These are phyloP conservation scores for Pseudopithomyces chartarum DNA, from an alignment of 2,329 filamentous ascomycete species.

Conservation along the genomic window DNA sequence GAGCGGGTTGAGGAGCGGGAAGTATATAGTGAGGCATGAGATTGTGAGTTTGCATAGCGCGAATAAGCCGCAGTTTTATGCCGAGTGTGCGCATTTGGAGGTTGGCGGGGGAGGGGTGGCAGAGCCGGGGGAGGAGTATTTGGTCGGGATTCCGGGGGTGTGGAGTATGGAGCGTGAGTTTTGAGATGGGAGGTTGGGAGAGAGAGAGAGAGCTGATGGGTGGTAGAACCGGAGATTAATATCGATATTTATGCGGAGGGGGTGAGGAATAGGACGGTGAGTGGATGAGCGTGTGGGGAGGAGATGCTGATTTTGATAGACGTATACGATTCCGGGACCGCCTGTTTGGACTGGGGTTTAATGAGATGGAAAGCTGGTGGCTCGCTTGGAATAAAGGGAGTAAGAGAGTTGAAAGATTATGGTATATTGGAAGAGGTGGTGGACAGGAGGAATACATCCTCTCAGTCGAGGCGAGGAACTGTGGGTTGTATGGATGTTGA, in stretches of 20 bases:
- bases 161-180: constrained; percentile 37
- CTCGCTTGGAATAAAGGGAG: no score
- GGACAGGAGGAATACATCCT: no score
- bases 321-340: constrained; percentile 6
- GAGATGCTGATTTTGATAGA: not conserved
- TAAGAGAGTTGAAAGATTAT: no score
- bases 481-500: no score
- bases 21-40: constrained; percentile 35
- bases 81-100: constrained; percentile 36
- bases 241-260: constrained; percentile 32
- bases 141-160: constrained; percentile 37
- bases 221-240: constrained; percentile 35
- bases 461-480: no score
- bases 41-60: constrained; percentile 36
- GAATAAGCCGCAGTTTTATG: constrained; percentile 37
- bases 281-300: not conserved
- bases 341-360: constrained; percentile 7
- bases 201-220: constrained; percentile 10
- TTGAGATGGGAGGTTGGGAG: not conserved
- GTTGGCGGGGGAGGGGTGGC: constrained; percentile 22
- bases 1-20: constrained; percentile 22
- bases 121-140: constrained; percentile 23
- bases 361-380: no score
- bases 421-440: no score
- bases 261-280: constrained; percentile 26